phyloP scores from a whole-genome alignment of 257 asterid species.

The Solanum chaucha region DNA sequence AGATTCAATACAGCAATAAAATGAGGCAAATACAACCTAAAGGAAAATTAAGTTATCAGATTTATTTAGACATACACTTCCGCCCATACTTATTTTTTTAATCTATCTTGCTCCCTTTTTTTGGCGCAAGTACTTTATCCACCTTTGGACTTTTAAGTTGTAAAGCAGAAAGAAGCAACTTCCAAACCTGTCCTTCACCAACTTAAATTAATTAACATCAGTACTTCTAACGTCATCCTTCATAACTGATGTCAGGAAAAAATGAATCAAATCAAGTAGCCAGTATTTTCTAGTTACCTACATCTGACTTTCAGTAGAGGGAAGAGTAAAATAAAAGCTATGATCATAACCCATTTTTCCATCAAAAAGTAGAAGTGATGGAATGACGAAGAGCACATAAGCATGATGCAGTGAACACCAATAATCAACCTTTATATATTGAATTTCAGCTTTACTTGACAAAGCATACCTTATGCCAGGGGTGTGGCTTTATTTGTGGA shows the following conservation, averaged over 20 bases:
- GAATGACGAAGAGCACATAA: not conserved
- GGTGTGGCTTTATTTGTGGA: constrained; percentile 97
- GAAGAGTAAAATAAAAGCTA: not conserved
- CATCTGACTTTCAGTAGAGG: not conserved
- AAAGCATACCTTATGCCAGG: constrained; percentile 88
- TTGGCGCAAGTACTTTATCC: not conserved
- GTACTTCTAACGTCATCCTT: not conserved
- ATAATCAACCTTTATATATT: not conserved
- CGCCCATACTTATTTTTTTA: not conserved
- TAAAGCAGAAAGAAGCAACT: not conserved
- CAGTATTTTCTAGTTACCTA: not conserved
- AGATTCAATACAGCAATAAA: not conserved
- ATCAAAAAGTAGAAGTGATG: not conserved
- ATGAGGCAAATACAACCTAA: not conserved
- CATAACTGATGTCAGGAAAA: not conserved
- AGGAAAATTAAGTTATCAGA: not conserved
- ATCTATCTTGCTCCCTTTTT: not conserved
- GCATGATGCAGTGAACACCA: not conserved
- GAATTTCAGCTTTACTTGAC: not conserved
- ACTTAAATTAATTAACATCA: not conserved
- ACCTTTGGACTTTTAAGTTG: not conserved
- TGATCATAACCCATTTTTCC: not conserved
- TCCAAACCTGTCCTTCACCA: not conserved
- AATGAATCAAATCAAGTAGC: not conserved
- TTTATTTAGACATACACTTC: not conserved